These are phyloP conservation scores for Fusarium coicis DNA, from an alignment of 2,329 filamentous ascomycete genomes.

Conservation along the genomic window DNA sequence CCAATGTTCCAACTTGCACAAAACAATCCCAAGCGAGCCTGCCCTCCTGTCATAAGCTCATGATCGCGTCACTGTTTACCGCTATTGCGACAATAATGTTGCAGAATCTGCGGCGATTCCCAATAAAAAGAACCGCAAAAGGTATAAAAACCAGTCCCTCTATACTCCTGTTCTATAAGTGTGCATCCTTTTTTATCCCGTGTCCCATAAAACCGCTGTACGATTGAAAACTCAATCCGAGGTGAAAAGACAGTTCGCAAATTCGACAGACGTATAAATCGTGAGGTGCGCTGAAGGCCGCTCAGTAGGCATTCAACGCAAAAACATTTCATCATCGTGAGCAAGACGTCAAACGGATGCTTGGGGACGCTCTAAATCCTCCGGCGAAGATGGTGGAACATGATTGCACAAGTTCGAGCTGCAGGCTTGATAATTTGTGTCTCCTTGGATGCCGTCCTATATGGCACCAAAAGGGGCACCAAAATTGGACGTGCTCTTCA, in stretches of 20 bases:
- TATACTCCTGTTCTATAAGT: constrained; percentile 38
- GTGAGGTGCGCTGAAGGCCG: constrained; percentile 11
- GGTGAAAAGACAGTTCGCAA: constrained; percentile 29
- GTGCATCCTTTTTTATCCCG: constrained; percentile 24
- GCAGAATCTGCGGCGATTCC: constrained; percentile 4
- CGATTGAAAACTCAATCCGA: constrained; percentile 15
- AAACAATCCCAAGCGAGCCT: constrained; percentile 24
- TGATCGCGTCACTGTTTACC: constrained; percentile 27
- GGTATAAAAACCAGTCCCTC: constrained; percentile 17
- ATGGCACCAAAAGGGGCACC: constrained; percentile 57
- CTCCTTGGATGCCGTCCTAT: constrained; percentile 31
- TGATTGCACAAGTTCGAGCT: constrained; percentile 8
- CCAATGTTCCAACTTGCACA: constrained; percentile 21
- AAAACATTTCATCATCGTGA: constrained; percentile 33
- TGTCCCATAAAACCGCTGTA: constrained; percentile 24
- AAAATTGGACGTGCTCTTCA: constrained; percentile 60
- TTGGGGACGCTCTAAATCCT: background rate
- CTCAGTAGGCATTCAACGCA: constrained; percentile 10
- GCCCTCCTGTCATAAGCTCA: constrained; percentile 17
- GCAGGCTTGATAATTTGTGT: background rate
- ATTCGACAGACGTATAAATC: constrained; percentile 31
- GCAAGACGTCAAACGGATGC: background rate
- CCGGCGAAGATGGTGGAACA: constrained; percentile 8
- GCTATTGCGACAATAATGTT: constrained; percentile 18
- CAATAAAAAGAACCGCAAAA: constrained; percentile 23